A percentile compares a stretch with the other conserved stretches of the same genome.
These are phyloP conservation scores for Catharanthus roseus DNA, from an alignment of 257 asterid genomes.

Conservation along the genomic window DNA sequence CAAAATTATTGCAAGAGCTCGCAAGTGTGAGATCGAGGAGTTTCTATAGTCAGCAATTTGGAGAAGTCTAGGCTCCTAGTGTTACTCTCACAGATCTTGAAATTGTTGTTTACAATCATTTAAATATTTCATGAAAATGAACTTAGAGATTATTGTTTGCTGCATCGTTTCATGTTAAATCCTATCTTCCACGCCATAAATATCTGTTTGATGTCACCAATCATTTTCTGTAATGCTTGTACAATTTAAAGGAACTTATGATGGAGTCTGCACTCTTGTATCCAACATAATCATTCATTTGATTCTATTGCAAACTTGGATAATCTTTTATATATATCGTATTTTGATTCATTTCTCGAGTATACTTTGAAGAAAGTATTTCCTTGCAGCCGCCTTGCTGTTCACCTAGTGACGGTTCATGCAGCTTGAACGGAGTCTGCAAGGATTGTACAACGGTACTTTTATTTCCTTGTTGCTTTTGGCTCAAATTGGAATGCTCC, in stretches of 20 bases:
- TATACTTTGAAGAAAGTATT: slow-evolving; percentile 6
- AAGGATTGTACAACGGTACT: slow-evolving; percentile 94
- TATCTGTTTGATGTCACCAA: neutral
- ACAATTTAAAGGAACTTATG: neutral
- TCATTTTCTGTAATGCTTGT: neutral
- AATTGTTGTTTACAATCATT: neutral
- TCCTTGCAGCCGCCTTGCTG: slow-evolving; percentile 94
- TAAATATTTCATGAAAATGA: neutral
- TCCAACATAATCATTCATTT: neutral
- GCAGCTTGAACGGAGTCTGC: slow-evolving; percentile 64
- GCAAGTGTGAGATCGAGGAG: neutral
- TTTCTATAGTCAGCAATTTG: neutral
- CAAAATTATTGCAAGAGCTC: neutral
- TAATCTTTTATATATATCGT: neutral
- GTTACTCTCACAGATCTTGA: neutral
- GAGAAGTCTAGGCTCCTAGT: neutral
- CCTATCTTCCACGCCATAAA: neutral
- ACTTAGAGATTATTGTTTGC: neutral
- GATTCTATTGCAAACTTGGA: neutral
- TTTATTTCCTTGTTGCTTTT: neutral
- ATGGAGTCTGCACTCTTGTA: neutral
- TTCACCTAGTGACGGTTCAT: slow-evolving; percentile 52
- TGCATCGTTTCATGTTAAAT: neutral
- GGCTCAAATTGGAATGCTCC: neutral
- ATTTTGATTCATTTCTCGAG: neutral